Evolutionary conservation across 1,284 basidiomycete species (phyloP), one percentile per base, ranked within the genome.

Genomic region (Puccinia polysora): DNA sequence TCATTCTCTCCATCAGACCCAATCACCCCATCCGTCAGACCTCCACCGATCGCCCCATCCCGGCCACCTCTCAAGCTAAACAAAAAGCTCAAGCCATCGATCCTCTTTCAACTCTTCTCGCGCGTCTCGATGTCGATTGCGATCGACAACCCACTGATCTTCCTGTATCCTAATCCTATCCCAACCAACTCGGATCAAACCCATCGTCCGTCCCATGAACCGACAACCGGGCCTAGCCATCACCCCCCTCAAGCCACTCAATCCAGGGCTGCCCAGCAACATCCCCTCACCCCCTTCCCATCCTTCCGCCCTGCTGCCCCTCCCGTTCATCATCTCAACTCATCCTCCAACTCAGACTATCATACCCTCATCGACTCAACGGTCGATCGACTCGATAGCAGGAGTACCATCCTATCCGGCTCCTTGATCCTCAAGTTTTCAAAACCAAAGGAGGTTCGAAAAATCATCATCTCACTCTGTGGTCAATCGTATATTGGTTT

Each of bases 401-500:
- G 47, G 14, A 52, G 63, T 18, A 67, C 65, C 23, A 25, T 67
- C 38, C 23, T 67, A 3, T 53, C 65, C 3, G 65, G 65, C 6
- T 53, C 34, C 8, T 20, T 67, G 34, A 55, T 67, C 4, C 52
- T 67, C n/a, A 67, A 67, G 20, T 55, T 67, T 20, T 56, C 52
- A 4, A 55, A 55, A 15, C 65, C 65, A 7, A 67, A 67, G 38
- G 65, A 67, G 30, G 56, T 67, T 14, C 40, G 52, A 25, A 67
- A 67, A 28, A 43, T 67, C 30, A 25, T 56, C 28, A 56, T 67
- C 14, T 55, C 65, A 36, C 52, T 67, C 10, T 53, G 49, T 18
- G 65, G 65, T 40, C 65, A 67, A 45, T 67, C 65, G 6, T 67
- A 67, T 28, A 56, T 67, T 38, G 65, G 65, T 40, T 67, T 67